Evolutionary conservation across 495 filamentous ascomycete genomes (phyloP).

Genomic region (Podospora pseudoanserina): DNA sequence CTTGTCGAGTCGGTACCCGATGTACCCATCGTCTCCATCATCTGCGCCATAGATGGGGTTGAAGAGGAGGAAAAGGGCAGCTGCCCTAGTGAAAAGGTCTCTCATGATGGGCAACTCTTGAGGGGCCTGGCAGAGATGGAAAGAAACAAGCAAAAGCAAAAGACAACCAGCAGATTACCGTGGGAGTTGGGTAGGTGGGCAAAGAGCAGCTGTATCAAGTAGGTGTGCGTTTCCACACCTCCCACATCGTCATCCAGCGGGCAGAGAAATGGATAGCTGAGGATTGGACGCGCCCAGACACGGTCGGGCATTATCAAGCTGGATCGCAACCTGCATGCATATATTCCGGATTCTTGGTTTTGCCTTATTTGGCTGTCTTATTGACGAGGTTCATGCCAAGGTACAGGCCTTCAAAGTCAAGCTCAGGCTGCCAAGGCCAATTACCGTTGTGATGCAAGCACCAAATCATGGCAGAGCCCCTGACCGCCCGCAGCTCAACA

Average conservation of each 20-base stretch:
- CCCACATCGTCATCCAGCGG: not conserved
- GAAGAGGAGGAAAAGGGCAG: slow-evolving; percentile 29
- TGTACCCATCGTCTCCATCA: slow-evolving; percentile 40
- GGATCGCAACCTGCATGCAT: not conserved
- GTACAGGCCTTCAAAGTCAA: slow-evolving; percentile 14
- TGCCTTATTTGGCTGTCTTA: slow-evolving; percentile 12
- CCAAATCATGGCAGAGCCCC: slow-evolving; percentile 21
- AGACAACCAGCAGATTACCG: not conserved
- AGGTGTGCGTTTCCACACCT: not conserved
- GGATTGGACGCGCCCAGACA: not conserved
- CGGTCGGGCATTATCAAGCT: not conserved
- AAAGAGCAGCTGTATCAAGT: slow-evolving; percentile 1
- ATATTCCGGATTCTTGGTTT: slow-evolving; percentile 7
- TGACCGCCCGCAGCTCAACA: slow-evolving; percentile 11
- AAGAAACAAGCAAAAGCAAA: slow-evolving; percentile 11
- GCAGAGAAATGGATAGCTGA: not conserved
- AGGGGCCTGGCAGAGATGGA: not conserved
- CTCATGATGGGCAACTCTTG: not conserved
- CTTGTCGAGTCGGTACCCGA: slow-evolving; percentile 50
- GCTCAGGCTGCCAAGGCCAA: slow-evolving; percentile 18
- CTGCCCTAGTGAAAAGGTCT: slow-evolving; percentile 24
- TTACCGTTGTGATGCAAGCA: slow-evolving; percentile 17
- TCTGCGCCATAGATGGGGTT: slow-evolving; percentile 6
- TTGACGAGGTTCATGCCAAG: slow-evolving; percentile 31
- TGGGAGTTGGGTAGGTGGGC: not conserved